Conservation (phyloP, 2,329 filamentous ascomycete genomes). For the Xylariomycetidae sp. region DNA sequence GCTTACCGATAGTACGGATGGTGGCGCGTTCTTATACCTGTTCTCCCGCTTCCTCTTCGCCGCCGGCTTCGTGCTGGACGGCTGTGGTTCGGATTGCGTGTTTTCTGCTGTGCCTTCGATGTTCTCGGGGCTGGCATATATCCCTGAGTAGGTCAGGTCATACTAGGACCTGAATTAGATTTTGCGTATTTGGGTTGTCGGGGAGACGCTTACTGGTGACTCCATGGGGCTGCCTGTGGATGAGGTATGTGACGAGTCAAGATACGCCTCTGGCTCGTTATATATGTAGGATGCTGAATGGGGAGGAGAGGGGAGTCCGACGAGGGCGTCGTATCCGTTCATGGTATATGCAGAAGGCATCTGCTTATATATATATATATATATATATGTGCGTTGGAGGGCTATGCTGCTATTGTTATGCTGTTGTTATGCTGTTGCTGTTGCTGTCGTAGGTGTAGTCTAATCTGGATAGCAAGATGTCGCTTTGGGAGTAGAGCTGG, state of each 20-base stretch:
- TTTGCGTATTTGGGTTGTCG: background rate
- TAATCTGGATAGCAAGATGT: no score
- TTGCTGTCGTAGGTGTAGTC: no score
- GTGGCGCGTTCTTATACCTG: conserved; percentile 48
- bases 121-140: conserved; percentile 20
- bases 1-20: conserved; percentile 44
- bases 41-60: conserved; percentile 47
- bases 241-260: conserved; percentile 28
- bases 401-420: no score
- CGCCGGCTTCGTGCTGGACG: conserved; percentile 28
- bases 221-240: conserved; percentile 33
- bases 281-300: conserved; percentile 30
- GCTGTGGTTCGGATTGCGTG: conserved; percentile 18
- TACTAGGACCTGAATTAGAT: conserved; percentile 24
- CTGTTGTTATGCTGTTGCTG: no score
- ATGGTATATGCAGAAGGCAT: background rate
- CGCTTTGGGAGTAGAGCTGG: no score
- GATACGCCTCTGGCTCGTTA: conserved; percentile 31
- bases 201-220: conserved; percentile 28
- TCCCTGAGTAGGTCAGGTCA: conserved; percentile 24
- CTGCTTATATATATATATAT: background rate
- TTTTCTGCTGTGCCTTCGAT: conserved; percentile 18
- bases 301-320: conserved; percentile 29
- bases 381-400: no score
- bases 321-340: conserved; percentile 11